Evolutionary conservation across 2,329 filamentous ascomycete genomes (phyloP), one percentile per base, ranked within the genome.

Genomic region (Alternaria solani): DNA sequence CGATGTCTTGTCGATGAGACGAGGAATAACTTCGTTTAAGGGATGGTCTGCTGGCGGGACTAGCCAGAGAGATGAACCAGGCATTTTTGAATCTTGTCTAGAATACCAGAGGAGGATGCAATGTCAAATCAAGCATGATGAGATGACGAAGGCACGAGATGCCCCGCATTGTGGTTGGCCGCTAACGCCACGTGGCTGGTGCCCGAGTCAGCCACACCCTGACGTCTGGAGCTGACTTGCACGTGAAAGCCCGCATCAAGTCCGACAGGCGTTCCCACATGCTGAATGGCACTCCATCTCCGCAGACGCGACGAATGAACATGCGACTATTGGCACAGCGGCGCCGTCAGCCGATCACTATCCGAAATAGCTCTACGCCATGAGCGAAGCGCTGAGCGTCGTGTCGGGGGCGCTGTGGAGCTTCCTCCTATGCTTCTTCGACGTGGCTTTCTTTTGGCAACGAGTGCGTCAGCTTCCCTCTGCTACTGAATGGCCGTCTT

Each of bases 11-110:
- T 68, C 55, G 65, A 82, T 80, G 51, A 81, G 71, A 26, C 64
- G 54, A 6, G 73, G 58, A n/a, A 81, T 65, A 26, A 68, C 36
- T 28, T 66, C 20, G 51, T 72, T 66, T 30, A 81, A 70, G 14
- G 73, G 65, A 42, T 78, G 74, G 11, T 58, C 30, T n/a, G 65
- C 51, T 8, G 78, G 78, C 2, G 80, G 80, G 16, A 81, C 69
- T 8, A 81, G 75, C 80, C 80, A 82, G 23, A 82, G 77, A 12
- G 79, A 81, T 23, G 78, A 79, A 36, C 79, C 79, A 39, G 78
- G 77, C 77, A 80, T 80, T 12, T 55, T 68, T n/a, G 3, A 34
- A 32, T 28, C 30, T 2, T 14, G 51, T 23, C 30, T 5, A 16
- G 25, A 3, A 16, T 25, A 25, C 7, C 20, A 42, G 28, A 23